phyloP scores from a whole-genome alignment of 2,329 filamentous ascomycete genomes.

The Ceratocystis ficicola region DNA sequence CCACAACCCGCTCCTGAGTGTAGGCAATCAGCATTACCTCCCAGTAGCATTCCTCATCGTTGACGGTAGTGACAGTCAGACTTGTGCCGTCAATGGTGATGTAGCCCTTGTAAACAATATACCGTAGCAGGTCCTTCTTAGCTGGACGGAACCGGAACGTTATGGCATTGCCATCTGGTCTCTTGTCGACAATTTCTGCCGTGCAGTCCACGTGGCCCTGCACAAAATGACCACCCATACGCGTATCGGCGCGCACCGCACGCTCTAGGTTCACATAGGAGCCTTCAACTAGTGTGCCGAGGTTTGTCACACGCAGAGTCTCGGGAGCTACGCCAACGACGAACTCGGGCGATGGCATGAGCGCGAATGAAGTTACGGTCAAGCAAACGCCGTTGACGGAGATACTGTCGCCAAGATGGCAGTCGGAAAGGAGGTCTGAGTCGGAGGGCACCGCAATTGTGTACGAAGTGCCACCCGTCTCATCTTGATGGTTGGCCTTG shows the following conservation, averaged over 20 bases:
- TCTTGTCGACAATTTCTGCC: slow-evolving; percentile 59
- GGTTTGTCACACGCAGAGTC: slow-evolving; percentile 87
- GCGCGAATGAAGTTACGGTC: slow-evolving; percentile 56
- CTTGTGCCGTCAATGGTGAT: slow-evolving; percentile 90
- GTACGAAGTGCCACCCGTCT: slow-evolving; percentile 76
- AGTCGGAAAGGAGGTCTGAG: slow-evolving; percentile 69
- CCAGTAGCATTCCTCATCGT: slow-evolving; percentile 70
- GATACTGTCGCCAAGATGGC: slow-evolving; percentile 83
- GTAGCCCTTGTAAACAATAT: slow-evolving; percentile 94
- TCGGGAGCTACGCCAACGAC: slow-evolving; percentile 91
- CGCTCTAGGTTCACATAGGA: slow-evolving; percentile 84
- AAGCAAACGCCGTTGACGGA: slow-evolving; percentile 91
- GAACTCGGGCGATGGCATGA: slow-evolving; percentile 44
- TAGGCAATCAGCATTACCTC: slow-evolving; percentile 98
- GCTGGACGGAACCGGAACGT: slow-evolving; percentile 72
- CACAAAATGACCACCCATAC: slow-evolving; percentile 97
- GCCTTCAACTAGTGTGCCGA: slow-evolving; percentile 56
- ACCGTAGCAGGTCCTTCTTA: slow-evolving; percentile 58
- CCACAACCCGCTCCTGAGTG: slow-evolving; percentile 83
- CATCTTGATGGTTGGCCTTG: slow-evolving; percentile 66
- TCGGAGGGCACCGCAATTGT: slow-evolving; percentile 60
- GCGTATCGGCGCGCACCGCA: slow-evolving; percentile 77
- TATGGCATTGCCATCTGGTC: slow-evolving; percentile 77
- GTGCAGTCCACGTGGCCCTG: slow-evolving; percentile 94
- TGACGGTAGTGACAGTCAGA: slow-evolving; percentile 76